These are phyloP conservation scores for Fusarium musae DNA, from an alignment of 2,329 filamentous ascomycete species.

Conservation along the genomic window DNA sequence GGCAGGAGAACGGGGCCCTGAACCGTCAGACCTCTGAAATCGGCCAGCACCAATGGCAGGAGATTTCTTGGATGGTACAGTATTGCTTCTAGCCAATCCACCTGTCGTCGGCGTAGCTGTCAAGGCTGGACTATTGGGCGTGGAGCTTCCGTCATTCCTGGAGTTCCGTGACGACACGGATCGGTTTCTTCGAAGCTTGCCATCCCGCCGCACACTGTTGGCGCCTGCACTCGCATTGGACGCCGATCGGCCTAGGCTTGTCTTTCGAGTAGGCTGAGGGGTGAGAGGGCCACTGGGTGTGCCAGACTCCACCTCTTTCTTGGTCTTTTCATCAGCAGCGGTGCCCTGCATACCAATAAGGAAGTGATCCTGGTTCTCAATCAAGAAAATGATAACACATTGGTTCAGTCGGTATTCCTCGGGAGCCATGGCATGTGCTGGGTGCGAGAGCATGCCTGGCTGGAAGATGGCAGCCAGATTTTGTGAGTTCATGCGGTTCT, in stretches of 20 bases:
- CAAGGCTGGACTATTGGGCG: constrained; percentile 71
- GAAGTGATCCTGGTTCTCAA: constrained; percentile 98
- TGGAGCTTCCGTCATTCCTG: constrained; percentile 76
- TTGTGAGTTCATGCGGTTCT: constrained; percentile 95
- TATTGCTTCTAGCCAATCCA: constrained; percentile 79
- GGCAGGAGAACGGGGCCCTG: constrained; percentile 47
- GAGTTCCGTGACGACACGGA: constrained; percentile 93
- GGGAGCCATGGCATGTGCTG: constrained; percentile 93
- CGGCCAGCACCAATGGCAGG: constrained; percentile 75
- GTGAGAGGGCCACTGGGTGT: constrained; percentile 63
- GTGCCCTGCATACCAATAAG: constrained; percentile 98
- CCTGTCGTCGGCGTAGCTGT: constrained; percentile 66
- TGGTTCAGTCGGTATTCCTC: constrained; percentile 95
- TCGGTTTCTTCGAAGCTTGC: constrained; percentile 84
- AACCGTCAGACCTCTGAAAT: constrained; percentile 62
- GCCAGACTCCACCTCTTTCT: constrained; percentile 74
- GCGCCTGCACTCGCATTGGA: constrained; percentile 91
- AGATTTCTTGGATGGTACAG: constrained; percentile 89
- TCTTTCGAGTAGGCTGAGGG: constrained; percentile 63
- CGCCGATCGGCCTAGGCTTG: constrained; percentile 69
- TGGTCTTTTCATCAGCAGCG: constrained; percentile 87
- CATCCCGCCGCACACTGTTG: constrained; percentile 85
- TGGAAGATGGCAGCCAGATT: constrained; percentile 98
- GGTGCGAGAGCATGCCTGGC: constrained; percentile 94
- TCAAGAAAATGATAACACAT: constrained; percentile 96